Evolutionary conservation across 306 rosid species (phyloP), one percentile per base, ranked within the genome.

Genomic region (Sesbania bispinosa): DNA sequence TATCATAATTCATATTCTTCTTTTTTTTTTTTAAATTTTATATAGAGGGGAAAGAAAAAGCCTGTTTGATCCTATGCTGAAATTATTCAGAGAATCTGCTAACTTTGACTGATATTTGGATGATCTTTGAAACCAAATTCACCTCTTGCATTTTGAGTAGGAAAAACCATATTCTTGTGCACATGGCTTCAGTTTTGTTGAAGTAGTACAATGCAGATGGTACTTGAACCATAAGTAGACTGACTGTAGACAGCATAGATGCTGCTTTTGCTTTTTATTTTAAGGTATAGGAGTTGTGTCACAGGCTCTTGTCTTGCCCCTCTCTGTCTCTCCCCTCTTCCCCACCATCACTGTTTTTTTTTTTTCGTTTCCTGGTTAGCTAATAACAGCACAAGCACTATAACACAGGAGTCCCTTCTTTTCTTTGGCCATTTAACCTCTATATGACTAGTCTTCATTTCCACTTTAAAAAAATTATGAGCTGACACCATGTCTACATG

Each of bases 71-170:
- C 52, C 42, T 43, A 2, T 8, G 7, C 19, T 64, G 47, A 63
- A 75, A 59, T 39, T 54, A 75, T 45, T 43, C 67, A 43, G 24
- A 43, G 52, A 33, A 76, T 45, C 42, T 67, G 61, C 69, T 45
- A 50, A 47, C 27, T 4, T 33, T 62, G 66, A 33, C 21, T 7
- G 58, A 5, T 36, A 7, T 35, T 75, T 46, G 16, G 38, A 35
- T 14, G 14, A 6, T 42, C 54, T n/a, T 10, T 42, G 47, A 75
- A 27, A 54, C 54, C 11, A 26, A 67, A 57, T 55, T 21, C 18
- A 3, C 15, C 47, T 47, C 4, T 46, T 39, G 43, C 33, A 27
- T 23, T 38, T 51, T 13, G 15, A 35, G 18, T 15, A 24, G 21
- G 38, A 38, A 63, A 51, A 2, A 1, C 14, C 47, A 68, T 59